Evolutionary conservation across 2,329 filamentous ascomycete genomes (phyloP), one percentile per base, ranked within the genome.

Genomic region (Talaromyces sp.): DNA sequence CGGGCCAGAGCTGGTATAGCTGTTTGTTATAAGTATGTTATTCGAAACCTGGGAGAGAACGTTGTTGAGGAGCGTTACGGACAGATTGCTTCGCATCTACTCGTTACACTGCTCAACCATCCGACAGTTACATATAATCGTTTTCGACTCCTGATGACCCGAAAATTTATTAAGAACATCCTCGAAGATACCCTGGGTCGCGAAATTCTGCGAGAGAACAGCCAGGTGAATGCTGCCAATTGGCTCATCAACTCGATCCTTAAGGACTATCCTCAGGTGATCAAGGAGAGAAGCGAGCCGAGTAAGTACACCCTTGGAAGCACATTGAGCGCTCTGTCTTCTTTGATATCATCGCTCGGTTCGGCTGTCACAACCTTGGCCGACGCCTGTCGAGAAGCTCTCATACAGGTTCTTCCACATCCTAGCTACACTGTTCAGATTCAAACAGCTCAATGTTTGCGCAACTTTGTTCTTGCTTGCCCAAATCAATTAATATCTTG

Each of bases 361-460:
- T 94, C 94, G 22, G 93, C 93, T 2, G 86, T 91, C 39, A 91
- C 89, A 67, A 83, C 82, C 62, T 88, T 97, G 70, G 90, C 92
- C 8, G 96, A 99, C 68, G 76, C 85, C 15, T 96, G 92, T 74
- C 87, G 94, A 59, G 95, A 99, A 75, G 90, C 90, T 3, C 81
- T 99, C 37, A 82, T 98, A 45, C 93, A 97, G 75, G 91, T 97
- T 6, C 82, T 98, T 31, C 92, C 96, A 71, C 95, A 99, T 77
- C 92, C 93, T 0, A 97, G 92, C 78, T 98, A 98, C 77, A 95
- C 93, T 4, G 95, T 99, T 2, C 95, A 99, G 74, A 88, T 98
- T 3, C 90, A 95, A 72, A 89, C 92, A 1, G 92, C 95, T 4
- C 87, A 91, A 67, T 97, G 93, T 73, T 82, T 98, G 71, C 92